Percentiles rank a stretch among this genome's conserved stretches.
Evolutionary conservation across 306 rosid species (phyloP).

Genomic region (Acacia acuminata): DNA sequence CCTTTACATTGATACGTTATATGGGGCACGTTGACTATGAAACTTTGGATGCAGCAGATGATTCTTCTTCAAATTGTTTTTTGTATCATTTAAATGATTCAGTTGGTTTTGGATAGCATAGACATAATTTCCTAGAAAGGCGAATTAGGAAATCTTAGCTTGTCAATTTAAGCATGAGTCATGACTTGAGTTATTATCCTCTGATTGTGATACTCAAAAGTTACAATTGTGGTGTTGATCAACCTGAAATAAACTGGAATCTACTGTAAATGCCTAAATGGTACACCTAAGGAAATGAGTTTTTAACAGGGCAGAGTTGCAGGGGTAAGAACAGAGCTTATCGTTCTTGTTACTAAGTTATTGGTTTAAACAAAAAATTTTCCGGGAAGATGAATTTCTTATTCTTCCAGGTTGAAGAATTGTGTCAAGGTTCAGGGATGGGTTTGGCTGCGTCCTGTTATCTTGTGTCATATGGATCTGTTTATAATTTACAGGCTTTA

Average conservation of each 20-base stretch:
- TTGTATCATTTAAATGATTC: slow-evolving; percentile 8
- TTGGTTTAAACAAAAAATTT: neutral
- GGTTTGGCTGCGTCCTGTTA: neutral
- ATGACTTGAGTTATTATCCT: slow-evolving; percentile 19
- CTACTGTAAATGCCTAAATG: neutral
- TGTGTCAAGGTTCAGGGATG: neutral
- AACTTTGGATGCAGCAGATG: neutral
- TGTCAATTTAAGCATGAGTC: slow-evolving; percentile 9
- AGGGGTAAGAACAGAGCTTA: neutral
- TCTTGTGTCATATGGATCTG: neutral
- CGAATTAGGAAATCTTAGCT: slow-evolving; percentile 5
- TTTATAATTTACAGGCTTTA: slow-evolving; percentile 6
- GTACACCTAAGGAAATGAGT: neutral
- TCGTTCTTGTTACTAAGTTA: neutral
- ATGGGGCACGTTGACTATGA: neutral
- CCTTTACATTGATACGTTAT: slow-evolving; percentile 9
- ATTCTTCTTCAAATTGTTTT: neutral
- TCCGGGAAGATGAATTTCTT: neutral
- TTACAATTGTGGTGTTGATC: neutral
- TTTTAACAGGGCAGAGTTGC: slow-evolving; percentile 1
- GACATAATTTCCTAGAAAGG: neutral
- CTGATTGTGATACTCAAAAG: slow-evolving; percentile 4
- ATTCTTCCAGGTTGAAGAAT: neutral
- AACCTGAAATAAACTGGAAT: slow-evolving; percentile 4
- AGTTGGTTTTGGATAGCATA: slow-evolving; percentile 20